Base-by-base conservation (phyloP, 2,329 filamentous ascomycete genomes). In the Xylariaceae sp. region DNA sequence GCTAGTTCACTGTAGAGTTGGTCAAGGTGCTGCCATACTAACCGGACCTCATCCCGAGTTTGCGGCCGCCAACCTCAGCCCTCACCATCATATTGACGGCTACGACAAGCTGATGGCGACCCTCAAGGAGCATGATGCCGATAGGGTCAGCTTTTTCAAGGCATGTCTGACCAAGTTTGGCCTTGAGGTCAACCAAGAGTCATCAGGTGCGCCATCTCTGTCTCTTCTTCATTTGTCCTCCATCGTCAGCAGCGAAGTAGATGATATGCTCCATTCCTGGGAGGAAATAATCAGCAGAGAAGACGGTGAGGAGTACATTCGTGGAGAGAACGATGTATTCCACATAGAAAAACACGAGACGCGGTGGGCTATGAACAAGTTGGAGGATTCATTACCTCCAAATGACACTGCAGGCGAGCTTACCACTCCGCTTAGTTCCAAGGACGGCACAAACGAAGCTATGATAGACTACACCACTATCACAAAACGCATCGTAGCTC, bases 31-130 rank as follows among this genome's bases (percentile, higher is more conserved):
- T 38, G 90, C 83, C 1, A 72, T 97, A 6, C 71, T 99, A 16
- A 95, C 89, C 1, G 91, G 92, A 0, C 89, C 91, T 38, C 94
- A 99, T 76, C 93, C 93, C 47, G 94, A 99, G 89, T 97, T 97
- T 66, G 86, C 91, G 3, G 82, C 89, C 1, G 81, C 77, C 42
- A 96, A 96, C 63, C 78, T 97, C 6, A 79, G 85, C 55, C 82
- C 79, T 6, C 83, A 87, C 5, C 79, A 85, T 6, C 79, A 81
- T 10, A 74, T 88, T 0, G 83, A 87, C 0, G 81, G 81, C 1
- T 97, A 95, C 66, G 77, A 80, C 14, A 76, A 84, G 4, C 71
- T 96, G 13, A 82, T 96, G 36, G 77, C 85, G 16, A 77, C 77
- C 12, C 75, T 99, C 22, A 74, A 79, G 12, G 79, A 78, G 6